These are phyloP conservation scores for Botryosphaeria dothidea DNA, from an alignment of 2,329 filamentous ascomycete species.

Conservation along the genomic window DNA sequence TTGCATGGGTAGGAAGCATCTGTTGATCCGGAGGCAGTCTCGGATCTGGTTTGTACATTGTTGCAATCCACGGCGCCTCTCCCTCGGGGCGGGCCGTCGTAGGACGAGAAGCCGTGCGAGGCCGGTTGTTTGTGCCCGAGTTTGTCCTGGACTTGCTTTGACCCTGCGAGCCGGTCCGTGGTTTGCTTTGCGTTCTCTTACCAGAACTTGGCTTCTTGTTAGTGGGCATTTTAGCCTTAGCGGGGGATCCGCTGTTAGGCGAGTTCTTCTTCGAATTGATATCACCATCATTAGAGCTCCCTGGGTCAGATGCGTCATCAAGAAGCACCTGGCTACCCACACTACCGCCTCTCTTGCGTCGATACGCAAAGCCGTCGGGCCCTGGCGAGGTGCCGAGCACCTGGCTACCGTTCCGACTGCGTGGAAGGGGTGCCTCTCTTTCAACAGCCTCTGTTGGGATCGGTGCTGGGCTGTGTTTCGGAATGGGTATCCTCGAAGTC, in stretches of 20 bases:
- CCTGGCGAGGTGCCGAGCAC: constrained; percentile 1
- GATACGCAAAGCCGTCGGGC: not conserved
- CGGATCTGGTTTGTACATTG: constrained; percentile 94
- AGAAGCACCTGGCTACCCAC: constrained; percentile 54
- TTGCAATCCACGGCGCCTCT: constrained; percentile 92
- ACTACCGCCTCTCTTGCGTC: constrained; percentile 70
- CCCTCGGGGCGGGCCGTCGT: constrained; percentile 78
- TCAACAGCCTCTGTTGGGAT: constrained; percentile 72
- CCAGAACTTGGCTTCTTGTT: constrained; percentile 39
- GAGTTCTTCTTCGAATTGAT: constrained; percentile 1
- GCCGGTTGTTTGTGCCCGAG: constrained; percentile 42
- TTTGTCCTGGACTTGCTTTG: constrained; percentile 19
- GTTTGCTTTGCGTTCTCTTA: constrained; percentile 33
- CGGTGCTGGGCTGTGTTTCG: constrained; percentile 75
- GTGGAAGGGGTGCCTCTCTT: constrained; percentile 67
- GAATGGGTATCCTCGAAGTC: constrained; percentile 82
- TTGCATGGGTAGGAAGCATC: constrained; percentile 90
- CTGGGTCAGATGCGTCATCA: constrained; percentile 47
- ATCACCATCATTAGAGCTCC: constrained; percentile 10
- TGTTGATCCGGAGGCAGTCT: constrained; percentile 93
- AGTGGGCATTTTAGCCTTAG: constrained; percentile 42
- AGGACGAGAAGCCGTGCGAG: constrained; percentile 57
- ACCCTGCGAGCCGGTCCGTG: constrained; percentile 23
- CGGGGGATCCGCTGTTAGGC: constrained; percentile 29
- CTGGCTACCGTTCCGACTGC: constrained; percentile 57